These are phyloP conservation scores for Trichomonascaceae sp. DNA, from an alignment of 1,139 yeast species.

Conservation along the genomic window DNA sequence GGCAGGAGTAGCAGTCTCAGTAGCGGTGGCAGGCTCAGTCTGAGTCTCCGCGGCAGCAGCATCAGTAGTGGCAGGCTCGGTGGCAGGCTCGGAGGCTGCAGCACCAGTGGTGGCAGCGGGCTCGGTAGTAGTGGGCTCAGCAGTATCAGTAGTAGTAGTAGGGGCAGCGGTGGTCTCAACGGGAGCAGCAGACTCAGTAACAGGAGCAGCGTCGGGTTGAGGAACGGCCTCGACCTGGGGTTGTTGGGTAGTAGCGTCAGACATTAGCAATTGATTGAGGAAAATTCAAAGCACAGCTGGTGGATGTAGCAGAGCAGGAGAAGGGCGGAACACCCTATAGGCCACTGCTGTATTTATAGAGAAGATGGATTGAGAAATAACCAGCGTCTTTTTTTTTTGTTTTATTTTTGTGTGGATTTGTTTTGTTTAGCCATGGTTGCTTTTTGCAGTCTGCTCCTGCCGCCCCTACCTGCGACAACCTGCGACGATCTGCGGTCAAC, in stretches of 20 bases:
- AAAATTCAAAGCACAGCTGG: too few relatives aligned
- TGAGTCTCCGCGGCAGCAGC: conserved; percentile 9
- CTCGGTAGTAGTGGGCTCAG: conserved; percentile 4
- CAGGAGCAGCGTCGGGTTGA: background rate
- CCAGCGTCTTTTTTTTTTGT: background rate
- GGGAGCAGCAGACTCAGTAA: background rate
- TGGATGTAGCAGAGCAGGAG: too few relatives aligned
- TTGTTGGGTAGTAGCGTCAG: background rate
- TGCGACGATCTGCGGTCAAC: too few relatives aligned
- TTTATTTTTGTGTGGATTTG: background rate
- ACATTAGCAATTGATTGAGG: background rate
- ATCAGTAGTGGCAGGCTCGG: conserved; percentile 7
- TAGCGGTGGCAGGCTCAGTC: conserved; percentile 12
- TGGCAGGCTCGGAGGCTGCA: conserved; percentile 7
- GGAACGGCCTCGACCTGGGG: background rate
- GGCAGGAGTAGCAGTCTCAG: conserved; percentile 9
- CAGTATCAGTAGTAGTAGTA: conserved; percentile 5
- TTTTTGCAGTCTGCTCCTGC: too few relatives aligned
- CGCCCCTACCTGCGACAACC: too few relatives aligned
- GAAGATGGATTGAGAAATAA: background rate
- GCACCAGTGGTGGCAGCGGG: conserved; percentile 8
- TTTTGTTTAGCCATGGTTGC: too few relatives aligned
- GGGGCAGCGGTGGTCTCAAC: background rate
- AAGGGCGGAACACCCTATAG: too few relatives aligned
- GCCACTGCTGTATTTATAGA: too few relatives aligned